Evolutionary conservation across 257 asterid species (phyloP), one percentile per base, ranked within the genome.

Genomic region (Gynochthodes officinalis): DNA sequence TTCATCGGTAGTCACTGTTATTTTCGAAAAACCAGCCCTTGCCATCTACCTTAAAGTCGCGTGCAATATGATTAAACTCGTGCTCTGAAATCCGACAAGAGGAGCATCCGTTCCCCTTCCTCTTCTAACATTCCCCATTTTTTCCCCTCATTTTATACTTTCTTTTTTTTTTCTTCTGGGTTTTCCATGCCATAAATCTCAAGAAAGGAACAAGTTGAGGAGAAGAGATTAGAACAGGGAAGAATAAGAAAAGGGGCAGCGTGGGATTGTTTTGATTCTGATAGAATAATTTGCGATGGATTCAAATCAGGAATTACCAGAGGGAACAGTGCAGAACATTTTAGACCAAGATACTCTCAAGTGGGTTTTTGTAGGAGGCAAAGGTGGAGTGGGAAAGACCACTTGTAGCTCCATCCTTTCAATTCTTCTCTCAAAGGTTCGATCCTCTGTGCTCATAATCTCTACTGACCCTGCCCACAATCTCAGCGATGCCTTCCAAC

Each of bases 391-490:
- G 16, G 98, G 97, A 2, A 89, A 94, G 76, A 94, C 98, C 8
- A 94, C 98, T 7, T 94, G 98, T 76, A 91, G 97, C 86, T 93
- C 97, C 32, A 87, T 86, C 32, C 71, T 93, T 21, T 84, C 94
- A 19, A 87, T 88, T 71, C 81, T 93, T 78, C 89, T 93, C 53
- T 73, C 97, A 1, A 77, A 81, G 65, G 94, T 88, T 72, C 90
- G 96, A 42, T 69, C 89, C 25, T 91, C 98, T 44, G 98, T 93
- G 77, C 96, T 93, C 75, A 80, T 93, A 75, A 93, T 93, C 79
- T 91, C 98, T 81, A 93, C 97, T 64, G 98, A 93, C 77, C 98
- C 98, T 14, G 98, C 98, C 3, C 98, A 93, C 79, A 93, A 90
- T 83, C 95, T 93, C 35, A 90, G 98, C 82, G 98, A 93, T 76